Base-by-base conservation (phyloP, 495 filamentous ascomycete genomes). In the Annulohypoxylon maeteangense region DNA sequence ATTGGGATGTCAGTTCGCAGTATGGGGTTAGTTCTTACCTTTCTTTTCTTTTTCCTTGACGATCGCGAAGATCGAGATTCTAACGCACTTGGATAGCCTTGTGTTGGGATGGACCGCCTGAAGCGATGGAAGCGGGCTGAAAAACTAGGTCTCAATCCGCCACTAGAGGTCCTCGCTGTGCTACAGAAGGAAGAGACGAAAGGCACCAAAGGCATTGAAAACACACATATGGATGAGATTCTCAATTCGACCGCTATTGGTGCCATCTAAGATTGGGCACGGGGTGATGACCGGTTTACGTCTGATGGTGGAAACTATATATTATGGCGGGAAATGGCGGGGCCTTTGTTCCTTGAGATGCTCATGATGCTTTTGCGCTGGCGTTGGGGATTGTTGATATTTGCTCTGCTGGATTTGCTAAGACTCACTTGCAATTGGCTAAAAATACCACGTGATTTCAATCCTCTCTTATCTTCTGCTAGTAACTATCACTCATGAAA, bases 121-220 rank as follows among this genome's bases (percentile, higher is more conserved):
- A 92, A 91, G 79, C 91, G 96, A 0, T 99, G 96, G 96, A 88
- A 91, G 73, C 87, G 96, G 8, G 96, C 96, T 1, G 81, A 97
- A 45, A 81, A 80, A 48, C 79, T 99, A 48, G 90, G 90, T 1
- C 80, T 99, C 53, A 86, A 92, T 38, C 96, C 96, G 0, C 95
- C 96, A 0, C 84, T 97, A 32, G 94, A 98, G 78, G 93, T 98
- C n/a, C 83, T 98, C 3, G 91, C 93, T 0, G 92, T 97, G 22
- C 76, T 98, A 38, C 72, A 97, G 60, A 90, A 87, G 75, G 88
- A 95, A 68, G 86, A 92, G 71, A 80, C 87, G 6, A 82, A 82
- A 36, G 83, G 85, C 7, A 73, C 75, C 1, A 76, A 75, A 53
- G 76, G 69, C 42, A 69, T 76, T 22, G 86, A 97, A 78, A 81